A percentile compares a stretch with the other conserved stretches of the same genome.
These are phyloP conservation scores for Jatropha multifida DNA, from an alignment of 441 rosid genomes.

Conservation along the genomic window DNA sequence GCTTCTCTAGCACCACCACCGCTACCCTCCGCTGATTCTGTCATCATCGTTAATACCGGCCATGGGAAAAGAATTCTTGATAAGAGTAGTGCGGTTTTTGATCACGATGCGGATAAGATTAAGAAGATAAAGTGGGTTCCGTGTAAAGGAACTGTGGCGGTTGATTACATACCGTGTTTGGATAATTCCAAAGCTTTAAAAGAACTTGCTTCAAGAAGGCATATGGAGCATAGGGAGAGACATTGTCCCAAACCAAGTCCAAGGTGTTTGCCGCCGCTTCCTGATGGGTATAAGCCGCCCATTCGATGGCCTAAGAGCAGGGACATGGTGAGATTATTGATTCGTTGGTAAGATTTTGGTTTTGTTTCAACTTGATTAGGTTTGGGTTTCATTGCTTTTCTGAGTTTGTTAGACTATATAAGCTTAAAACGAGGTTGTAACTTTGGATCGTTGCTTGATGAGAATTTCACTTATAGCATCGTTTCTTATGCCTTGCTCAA, in stretches of 20 bases:
- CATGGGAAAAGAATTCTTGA: neutral
- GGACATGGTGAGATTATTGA: constrained; percentile 85
- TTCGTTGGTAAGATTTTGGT: constrained; percentile 52
- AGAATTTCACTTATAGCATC: neutral
- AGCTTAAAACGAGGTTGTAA: neutral
- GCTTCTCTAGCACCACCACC: neutral
- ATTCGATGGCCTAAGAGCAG: constrained; percentile 90
- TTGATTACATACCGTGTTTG: constrained; percentile 81
- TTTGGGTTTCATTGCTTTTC: neutral
- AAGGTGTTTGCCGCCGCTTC: constrained; percentile 70
- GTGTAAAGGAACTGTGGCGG: constrained; percentile 47
- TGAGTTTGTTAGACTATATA: neutral
- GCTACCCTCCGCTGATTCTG: neutral
- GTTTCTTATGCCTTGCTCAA: neutral
- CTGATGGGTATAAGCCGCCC: constrained; percentile 57
- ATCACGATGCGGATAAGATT: neutral
- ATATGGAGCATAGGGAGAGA: constrained; percentile 89
- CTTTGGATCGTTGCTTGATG: neutral
- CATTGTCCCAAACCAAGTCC: constrained; percentile 76
- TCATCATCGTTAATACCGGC: neutral
- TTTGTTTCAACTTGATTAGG: neutral
- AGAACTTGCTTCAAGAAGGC: constrained; percentile 55
- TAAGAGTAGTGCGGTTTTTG: neutral
- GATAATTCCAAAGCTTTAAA: constrained; percentile 69
- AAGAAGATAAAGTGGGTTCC: constrained; percentile 41